A percentile compares a stretch with the other conserved stretches of the same genome.
These are phyloP conservation scores for Chernovozyma aurita DNA, from an alignment of 1,139 yeast genomes.

Conservation along the genomic window DNA sequence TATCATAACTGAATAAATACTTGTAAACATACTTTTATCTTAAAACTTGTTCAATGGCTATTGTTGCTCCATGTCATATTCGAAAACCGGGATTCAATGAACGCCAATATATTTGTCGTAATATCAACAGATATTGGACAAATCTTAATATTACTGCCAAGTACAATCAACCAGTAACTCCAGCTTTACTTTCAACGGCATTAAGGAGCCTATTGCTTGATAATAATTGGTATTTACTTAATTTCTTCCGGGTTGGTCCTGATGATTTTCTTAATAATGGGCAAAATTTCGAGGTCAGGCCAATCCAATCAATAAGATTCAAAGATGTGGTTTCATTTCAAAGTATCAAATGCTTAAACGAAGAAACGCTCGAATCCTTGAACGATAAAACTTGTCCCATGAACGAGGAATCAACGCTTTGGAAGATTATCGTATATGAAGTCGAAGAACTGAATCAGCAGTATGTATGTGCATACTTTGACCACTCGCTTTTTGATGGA, in stretches of 20 bases:
- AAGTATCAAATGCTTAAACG: slow-evolving; percentile 13
- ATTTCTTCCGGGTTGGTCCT: slow-evolving; percentile 13
- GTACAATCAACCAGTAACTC: slow-evolving; percentile 16
- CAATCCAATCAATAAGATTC: slow-evolving; percentile 18
- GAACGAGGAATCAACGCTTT: slow-evolving; percentile 20
- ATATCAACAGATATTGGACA: slow-evolving; percentile 18
- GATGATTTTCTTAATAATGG: slow-evolving; percentile 12
- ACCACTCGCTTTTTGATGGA: slow-evolving; percentile 37
- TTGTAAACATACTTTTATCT: no score
- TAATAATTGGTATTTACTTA: slow-evolving; percentile 19
- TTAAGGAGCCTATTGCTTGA: slow-evolving; percentile 17
- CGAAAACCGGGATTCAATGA: slow-evolving; percentile 16
- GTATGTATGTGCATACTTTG: slow-evolving; percentile 23
- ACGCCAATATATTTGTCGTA: slow-evolving; percentile 24
- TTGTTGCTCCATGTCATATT: no score
- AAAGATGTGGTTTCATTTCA: slow-evolving; percentile 22
- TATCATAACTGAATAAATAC: no score
- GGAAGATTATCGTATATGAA: slow-evolving; percentile 24
- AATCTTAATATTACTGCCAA: slow-evolving; percentile 25
- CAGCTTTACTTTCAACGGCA: slow-evolving; percentile 19
- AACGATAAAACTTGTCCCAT: slow-evolving; percentile 15
- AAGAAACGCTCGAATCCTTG: slow-evolving; percentile 13
- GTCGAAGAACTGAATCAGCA: slow-evolving; percentile 9
- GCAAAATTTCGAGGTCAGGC: slow-evolving; percentile 15
- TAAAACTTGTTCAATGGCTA: no score